Conservation (phyloP, 768 basidiomycete species). For the Tulasnella sp. region DNA sequence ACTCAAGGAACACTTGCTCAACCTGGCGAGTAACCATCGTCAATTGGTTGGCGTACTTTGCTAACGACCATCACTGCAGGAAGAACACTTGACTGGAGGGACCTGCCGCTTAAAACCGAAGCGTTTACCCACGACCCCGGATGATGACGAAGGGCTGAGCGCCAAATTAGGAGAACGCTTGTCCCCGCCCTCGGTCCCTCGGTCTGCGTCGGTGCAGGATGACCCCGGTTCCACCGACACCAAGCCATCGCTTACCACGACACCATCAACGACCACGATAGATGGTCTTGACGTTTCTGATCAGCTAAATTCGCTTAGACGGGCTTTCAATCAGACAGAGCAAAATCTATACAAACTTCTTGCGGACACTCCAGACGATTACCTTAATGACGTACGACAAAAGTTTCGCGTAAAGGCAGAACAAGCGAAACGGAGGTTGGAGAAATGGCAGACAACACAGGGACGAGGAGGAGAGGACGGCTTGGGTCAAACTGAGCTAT, state of each 20-base stretch:
- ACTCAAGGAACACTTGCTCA: slow-evolving; percentile 47
- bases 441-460: slow-evolving; percentile 58
- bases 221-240: background rate
- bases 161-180: slow-evolving; percentile 19
- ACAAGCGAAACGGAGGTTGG: slow-evolving; percentile 42
- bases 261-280: background rate
- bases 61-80: slow-evolving; percentile 26
- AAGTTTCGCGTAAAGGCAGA: slow-evolving; percentile 41
- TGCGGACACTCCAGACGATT: slow-evolving; percentile 31
- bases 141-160: background rate
- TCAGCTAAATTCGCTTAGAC: slow-evolving; percentile 6
- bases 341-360: slow-evolving; percentile 48
- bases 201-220: background rate
- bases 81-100: slow-evolving; percentile 28
- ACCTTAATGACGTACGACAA: slow-evolving; percentile 53
- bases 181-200: background rate
- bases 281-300: slow-evolving; percentile 17
- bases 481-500: slow-evolving; percentile 10
- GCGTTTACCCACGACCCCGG: background rate
- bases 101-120: background rate
- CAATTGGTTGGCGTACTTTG: background rate
- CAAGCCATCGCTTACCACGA: background rate
- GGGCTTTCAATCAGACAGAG: slow-evolving; percentile 28
- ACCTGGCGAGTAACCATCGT: slow-evolving; percentile 35
- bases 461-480: slow-evolving; percentile 24